A percentile compares a stretch with the other conserved stretches of the same genome.
Evolutionary conservation across 1,284 basidiomycete genomes (phyloP).

Genomic region (Tilletiopsis washingtonensis): DNA sequence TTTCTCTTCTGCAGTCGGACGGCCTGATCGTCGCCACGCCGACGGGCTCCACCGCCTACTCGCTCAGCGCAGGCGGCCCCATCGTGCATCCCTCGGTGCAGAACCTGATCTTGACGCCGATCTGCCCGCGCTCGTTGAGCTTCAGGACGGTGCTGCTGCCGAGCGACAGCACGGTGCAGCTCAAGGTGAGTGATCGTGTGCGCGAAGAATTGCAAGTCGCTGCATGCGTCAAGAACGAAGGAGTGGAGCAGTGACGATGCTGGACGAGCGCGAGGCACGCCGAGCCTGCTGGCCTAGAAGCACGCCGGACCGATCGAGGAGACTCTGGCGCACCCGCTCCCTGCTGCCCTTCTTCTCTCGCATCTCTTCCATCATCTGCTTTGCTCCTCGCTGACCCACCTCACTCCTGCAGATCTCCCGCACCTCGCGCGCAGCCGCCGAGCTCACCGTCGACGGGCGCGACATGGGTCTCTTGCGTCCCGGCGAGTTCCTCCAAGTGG

Average conservation of each 20-base stretch:
- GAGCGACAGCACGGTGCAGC: conserved; percentile 66
- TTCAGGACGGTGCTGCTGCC: conserved; percentile 89
- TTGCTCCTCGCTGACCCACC: no score
- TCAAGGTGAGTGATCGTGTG: conserved; percentile 71
- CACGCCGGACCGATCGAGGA: no score
- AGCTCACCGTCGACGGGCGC: conserved; percentile 86
- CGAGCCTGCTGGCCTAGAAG: no score
- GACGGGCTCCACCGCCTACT: conserved; percentile 94
- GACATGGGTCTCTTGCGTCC: conserved; percentile 69
- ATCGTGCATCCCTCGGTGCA: conserved; percentile 90
- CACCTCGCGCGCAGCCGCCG: conserved; percentile 72
- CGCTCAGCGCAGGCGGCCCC: conserved; percentile 86
- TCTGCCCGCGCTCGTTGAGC: conserved; percentile 83
- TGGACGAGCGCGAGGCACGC: no score
- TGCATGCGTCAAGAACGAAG: no score
- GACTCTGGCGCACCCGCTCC: no score
- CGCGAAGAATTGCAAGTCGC: no score
- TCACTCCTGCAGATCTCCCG: conserved; percentile 66
- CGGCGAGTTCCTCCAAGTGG: conserved; percentile 75
- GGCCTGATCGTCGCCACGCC: conserved; percentile 91
- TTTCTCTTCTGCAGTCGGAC: conserved; percentile 61
- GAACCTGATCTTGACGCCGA: conserved; percentile 83
- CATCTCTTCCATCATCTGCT: no score
- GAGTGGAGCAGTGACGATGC: no score
- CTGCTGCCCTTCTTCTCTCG: background rate